A percentile compares a stretch with the other conserved stretches of the same genome.
phyloP scores from a whole-genome alignment of 2,329 filamentous ascomycete species.

The Colletotrichum graminicola region DNA sequence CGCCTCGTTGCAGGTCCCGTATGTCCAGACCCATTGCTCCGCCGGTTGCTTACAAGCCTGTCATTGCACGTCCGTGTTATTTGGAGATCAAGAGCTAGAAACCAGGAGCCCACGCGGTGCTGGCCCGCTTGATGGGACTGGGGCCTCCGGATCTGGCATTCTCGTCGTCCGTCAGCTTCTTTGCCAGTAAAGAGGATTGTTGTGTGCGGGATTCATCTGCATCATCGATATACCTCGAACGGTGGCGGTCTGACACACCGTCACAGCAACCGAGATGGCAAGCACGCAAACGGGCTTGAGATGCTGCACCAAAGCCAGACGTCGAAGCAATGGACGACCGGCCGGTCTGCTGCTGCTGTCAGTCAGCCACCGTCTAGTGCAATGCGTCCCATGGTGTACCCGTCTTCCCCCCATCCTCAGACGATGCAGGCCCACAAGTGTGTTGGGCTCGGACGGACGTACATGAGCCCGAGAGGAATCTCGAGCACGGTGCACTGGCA shows the following conservation, averaged over 20 bases:
- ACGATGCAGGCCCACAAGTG: slow-evolving; percentile 12
- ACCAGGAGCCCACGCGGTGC: slow-evolving; percentile 7
- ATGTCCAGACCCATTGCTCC: slow-evolving; percentile 12
- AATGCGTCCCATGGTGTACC: slow-evolving; percentile 16
- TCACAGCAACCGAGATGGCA: background rate
- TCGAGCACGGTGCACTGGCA: slow-evolving; percentile 24
- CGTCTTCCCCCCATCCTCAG: slow-evolving; percentile 8
- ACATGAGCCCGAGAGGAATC: slow-evolving; percentile 3
- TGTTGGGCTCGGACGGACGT: slow-evolving; percentile 7
- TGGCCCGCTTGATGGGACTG: slow-evolving; percentile 6
- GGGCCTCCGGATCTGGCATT: slow-evolving; percentile 26
- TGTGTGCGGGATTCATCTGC: slow-evolving; percentile 20
- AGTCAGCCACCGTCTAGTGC: slow-evolving; percentile 33
- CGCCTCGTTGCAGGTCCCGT: background rate
- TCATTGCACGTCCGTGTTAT: slow-evolving; percentile 7
- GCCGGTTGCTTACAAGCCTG: slow-evolving; percentile 25
- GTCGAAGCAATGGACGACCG: slow-evolving; percentile 16
- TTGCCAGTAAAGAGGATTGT: slow-evolving; percentile 2
- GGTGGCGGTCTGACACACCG: slow-evolving; percentile 9
- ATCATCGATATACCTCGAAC: background rate
- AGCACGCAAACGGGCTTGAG: background rate
- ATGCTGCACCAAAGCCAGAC: slow-evolving; percentile 12
- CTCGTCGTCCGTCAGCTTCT: slow-evolving; percentile 12
- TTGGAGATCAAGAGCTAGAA: slow-evolving; percentile 21
- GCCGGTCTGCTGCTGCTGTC: slow-evolving; percentile 21